Base-by-base conservation (phyloP, 306 rosid species). In the Elaeagnus macrophylla region DNA sequence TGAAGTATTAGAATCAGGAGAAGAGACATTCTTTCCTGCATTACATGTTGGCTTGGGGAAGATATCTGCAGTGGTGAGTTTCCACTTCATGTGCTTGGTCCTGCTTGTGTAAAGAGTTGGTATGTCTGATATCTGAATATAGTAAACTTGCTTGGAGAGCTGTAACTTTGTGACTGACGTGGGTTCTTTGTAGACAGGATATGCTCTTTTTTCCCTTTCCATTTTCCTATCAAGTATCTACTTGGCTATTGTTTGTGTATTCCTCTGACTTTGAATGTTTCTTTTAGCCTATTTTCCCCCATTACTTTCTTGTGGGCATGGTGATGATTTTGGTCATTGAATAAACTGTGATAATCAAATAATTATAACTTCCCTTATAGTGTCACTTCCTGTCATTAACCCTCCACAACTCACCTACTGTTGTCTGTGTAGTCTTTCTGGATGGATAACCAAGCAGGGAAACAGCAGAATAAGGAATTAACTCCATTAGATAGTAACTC, bases 1-100 rank as follows among this genome's bases (percentile, higher is more conserved):
- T 10, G 85, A 75, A 65, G 66, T 48, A 8, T 66, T 82, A 64
- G 99, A 87, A 77, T 76, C 87, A 60, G 99, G 96, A 38, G 96
- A 84, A 75, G 78, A 87, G 66, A 93, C 89, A 3, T 81, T 87
- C 69, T 93, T 79, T 75, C 96, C 99, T 62, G 95, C 99, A 62
- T 66, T 93, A 6, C 60, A 75, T 54, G 73, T 82, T 67, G 96
- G 94, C 71, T 44, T 40, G 57, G 93, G 81, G 67, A 79, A 76
- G 61, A 67, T 55, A 12, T 73, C 96, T 39, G 70, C 95, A 0
- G 89, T 93, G 96, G 99, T 93, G 77, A 84, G 85, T 79, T 59
- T 68, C 53, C 72, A 47, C 58, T 58, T 32, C 42, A 51, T 60
- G 13, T 71, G 53, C 20, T 32, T 55, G 67, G 39, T 65, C 53